Conservation (phyloP, 306 rosid species). For the Prinsepia uniflora region DNA sequence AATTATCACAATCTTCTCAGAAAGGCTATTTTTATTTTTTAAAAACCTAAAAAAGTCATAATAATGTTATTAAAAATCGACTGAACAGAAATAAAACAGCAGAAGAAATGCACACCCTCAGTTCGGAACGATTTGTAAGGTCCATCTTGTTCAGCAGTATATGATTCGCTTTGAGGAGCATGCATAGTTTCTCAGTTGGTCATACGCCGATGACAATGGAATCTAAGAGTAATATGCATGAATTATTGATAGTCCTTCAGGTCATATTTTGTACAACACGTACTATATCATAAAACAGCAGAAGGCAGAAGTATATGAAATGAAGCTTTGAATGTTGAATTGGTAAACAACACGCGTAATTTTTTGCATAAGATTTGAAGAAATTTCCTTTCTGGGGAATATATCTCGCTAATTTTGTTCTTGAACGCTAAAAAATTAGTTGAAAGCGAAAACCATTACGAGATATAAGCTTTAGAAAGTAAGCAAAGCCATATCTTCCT, state of each 20-base stretch:
- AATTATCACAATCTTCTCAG: not conserved
- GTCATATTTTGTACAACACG: not conserved
- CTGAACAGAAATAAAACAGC: not conserved
- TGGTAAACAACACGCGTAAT: too few relatives aligned
- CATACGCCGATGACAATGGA: constrained; percentile 59
- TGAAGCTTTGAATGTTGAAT: too few relatives aligned
- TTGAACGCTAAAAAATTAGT: not conserved
- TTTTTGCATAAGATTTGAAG: too few relatives aligned
- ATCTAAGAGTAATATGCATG: constrained; percentile 39
- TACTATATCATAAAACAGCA: too few relatives aligned
- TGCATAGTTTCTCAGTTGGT: constrained; percentile 32
- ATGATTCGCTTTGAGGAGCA: constrained; percentile 37
- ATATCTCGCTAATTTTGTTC: not conserved
- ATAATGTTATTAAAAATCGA: not conserved
- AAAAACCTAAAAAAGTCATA: too few relatives aligned
- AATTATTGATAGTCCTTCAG: not conserved
- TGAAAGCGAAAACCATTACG: not conserved
- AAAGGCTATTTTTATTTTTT: too few relatives aligned
- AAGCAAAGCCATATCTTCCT: not conserved
- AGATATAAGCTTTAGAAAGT: not conserved
- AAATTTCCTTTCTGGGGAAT: not conserved
- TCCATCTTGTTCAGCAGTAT: constrained; percentile 69
- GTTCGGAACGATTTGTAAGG: constrained; percentile 55
- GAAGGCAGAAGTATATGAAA: too few relatives aligned
- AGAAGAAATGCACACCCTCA: constrained; percentile 40